Base-by-base conservation (phyloP, 2,329 filamentous ascomycete species). In the Xylariomycetidae sp. region DNA sequence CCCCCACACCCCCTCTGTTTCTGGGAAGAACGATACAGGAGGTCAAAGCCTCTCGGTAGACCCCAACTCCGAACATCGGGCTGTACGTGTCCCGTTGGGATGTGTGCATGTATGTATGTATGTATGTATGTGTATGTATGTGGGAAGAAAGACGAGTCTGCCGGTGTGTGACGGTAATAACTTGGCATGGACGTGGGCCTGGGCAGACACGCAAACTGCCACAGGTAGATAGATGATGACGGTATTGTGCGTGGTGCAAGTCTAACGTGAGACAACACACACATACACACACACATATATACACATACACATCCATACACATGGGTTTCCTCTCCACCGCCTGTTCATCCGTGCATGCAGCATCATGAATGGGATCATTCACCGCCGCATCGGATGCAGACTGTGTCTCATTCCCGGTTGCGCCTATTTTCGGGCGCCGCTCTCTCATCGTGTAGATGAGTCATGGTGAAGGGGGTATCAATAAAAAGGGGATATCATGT, bases 401-500 rank as follows among this genome's bases (percentile, higher is more conserved):
- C 38, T 41, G 41, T 22, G 35, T 30, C 32, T 32, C 37, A 38
- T 34, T 34, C 26, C 30, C 27, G 19, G 20, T 16, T 34, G 33
- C 37, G 25, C 22, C 34, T 36, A 38, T 29, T 18, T 28, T 11
- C 27, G 13, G 16, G 30, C 32, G 33, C 31, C 26, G 36, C 31
- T n/a, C n/a, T n/a, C n/a, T 31, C 28, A 29, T 17, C 27, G 16
- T 31, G 33, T 41, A 34, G 17, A 35, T 30, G 37, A 38, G 40
- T 40, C 35, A 33, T 34, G 36, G 33, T 38, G 39, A 31, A 11
- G 17, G 42, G n/a, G n/a, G n/a, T n/a, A n/a, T n/a, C n/a, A n/a
- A n/a, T n/a, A n/a, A n/a, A 26, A 19, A 25, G 17, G 29, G n/a
- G 42, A 40, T 45, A 45, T 45, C 42, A 36, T 34, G 32, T n/a